Conservation (phyloP, 2,329 filamentous ascomycete genomes). For the Diaporthe velutina region DNA sequence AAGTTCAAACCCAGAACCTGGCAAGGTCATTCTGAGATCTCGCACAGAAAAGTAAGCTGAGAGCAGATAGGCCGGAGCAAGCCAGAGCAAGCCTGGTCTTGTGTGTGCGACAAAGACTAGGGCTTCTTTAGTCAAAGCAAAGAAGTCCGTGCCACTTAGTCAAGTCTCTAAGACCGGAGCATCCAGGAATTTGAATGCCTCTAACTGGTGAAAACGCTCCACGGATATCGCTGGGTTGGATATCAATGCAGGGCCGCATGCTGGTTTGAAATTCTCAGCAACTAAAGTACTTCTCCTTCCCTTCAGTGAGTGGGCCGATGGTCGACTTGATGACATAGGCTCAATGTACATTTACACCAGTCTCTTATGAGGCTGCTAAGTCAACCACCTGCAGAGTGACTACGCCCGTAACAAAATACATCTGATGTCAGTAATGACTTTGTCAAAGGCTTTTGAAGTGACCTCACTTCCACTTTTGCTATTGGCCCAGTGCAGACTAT, state of each 20-base stretch:
- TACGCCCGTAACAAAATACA: background rate
- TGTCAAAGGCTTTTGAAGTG: background rate
- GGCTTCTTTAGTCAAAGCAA: background rate
- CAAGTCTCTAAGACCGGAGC: background rate
- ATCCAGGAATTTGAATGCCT: background rate
- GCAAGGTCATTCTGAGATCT: background rate
- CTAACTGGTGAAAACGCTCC: background rate
- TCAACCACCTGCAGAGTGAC: background rate
- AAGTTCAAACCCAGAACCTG: background rate
- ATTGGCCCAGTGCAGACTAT: background rate
- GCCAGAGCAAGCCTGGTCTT: background rate
- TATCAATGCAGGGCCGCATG: background rate
- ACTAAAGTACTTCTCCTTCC: background rate
- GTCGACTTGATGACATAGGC: background rate
- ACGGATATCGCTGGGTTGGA: background rate
- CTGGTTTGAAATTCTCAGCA: background rate
- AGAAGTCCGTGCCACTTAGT: background rate
- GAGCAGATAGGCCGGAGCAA: background rate
- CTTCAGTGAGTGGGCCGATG: background rate
- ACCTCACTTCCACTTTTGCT: background rate
- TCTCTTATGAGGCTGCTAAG: background rate
- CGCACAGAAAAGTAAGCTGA: background rate
- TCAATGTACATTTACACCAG: background rate
- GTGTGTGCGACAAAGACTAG: background rate
- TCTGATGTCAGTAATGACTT: background rate